Base-by-base conservation (phyloP, 805 yeast species). In the Kazachstania kunashirensis region DNA sequence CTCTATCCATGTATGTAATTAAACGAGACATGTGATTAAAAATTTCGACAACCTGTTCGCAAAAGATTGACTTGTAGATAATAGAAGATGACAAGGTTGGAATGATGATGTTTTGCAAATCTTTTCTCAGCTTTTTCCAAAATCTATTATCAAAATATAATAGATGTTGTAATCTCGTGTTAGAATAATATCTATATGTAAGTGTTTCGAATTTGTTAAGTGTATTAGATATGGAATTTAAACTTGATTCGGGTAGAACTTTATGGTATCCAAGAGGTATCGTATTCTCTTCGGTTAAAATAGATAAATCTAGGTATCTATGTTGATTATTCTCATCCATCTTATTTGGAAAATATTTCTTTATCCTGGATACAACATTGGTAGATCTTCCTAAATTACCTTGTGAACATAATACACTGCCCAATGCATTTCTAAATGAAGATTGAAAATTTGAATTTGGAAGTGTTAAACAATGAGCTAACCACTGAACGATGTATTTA, bases 1-100 rank as follows among this genome's bases (percentile, higher is more conserved):
- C 97, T 41, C 95, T 69, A 51, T 92, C 99, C 44, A 75, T 63
- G 15, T 59, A 51, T n/a, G 76, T 73, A 37, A 71, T 60, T 9
- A 68, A 62, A 12, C 66, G 66, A 3, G 76, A 49, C 32, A 70
- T 55, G 20, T 61, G 71, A 33, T 74, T 79, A 44, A 71, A 75
- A 0, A 79, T 65, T 29, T 69, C 68, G 12, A 75, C 61, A 29
- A 76, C 63, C 40, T 79, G 84, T 12, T 58, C 50, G 14, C 77
- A 64, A 38, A 79, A 73, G 11, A 55, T 42, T 0, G 62, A 55
- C 46, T 81, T 79, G 42, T 59, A 65, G 0, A 53, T 49, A 3
- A 66, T 43, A 30, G 75, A 73, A 0, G 77, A 65, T 2, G 82
- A 64, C 19, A 80, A 53, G 0, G 75, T 65, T 0, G 85, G 77